These are phyloP conservation scores for Salinomyces thailandicus DNA, from an alignment of 2,329 filamentous ascomycete species.

Conservation along the genomic window DNA sequence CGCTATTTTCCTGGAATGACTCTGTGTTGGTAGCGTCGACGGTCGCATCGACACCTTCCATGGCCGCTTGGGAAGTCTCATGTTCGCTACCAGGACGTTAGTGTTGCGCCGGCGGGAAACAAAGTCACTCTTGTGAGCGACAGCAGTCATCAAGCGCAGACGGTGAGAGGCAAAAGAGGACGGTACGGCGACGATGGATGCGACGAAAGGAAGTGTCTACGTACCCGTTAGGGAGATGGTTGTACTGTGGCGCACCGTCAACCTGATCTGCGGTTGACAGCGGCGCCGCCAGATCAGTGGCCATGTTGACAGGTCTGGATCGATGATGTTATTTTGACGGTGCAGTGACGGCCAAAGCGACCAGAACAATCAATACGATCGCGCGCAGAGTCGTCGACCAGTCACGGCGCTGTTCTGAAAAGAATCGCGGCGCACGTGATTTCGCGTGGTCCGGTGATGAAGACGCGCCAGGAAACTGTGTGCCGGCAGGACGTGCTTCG, in stretches of 20 bases:
- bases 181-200: background rate
- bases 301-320: slow-evolving; percentile 7
- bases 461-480: background rate
- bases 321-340: background rate
- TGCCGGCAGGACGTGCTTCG: background rate
- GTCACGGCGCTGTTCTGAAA: background rate
- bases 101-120: no score
- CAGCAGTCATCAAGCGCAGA: background rate
- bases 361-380: background rate
- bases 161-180: background rate
- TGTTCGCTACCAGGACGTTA: background rate
- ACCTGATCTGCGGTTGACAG: slow-evolving; percentile 2
- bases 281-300: slow-evolving; percentile 6
- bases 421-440: slow-evolving; percentile 3
- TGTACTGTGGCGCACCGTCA: slow-evolving; percentile 3
- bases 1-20: slow-evolving; percentile 15
- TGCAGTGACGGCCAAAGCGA: background rate
- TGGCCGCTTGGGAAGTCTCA: background rate
- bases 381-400: background rate
- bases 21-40: slow-evolving; percentile 10
- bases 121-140: slow-evolving; percentile 1
- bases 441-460: background rate
- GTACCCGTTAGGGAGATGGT: slow-evolving; percentile 7
- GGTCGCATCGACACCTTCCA: slow-evolving; percentile 2
- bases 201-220: slow-evolving; percentile 1